Base-by-base conservation (phyloP, 31 red algal species). In the Asparagopsis taxiformis region DNA sequence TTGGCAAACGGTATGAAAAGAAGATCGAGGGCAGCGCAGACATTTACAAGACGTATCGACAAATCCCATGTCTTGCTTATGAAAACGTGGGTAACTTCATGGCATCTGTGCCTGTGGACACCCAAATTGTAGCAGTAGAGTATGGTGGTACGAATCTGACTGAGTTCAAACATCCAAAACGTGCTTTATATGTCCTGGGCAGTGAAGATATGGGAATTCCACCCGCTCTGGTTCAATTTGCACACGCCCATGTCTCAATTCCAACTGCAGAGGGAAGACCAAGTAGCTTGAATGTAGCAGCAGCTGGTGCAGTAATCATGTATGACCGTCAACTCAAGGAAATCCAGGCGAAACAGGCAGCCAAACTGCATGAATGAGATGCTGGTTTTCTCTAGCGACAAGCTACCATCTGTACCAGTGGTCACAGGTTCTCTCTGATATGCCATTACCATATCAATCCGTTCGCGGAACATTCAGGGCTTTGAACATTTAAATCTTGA, bases 101-200 rank as follows among this genome's bases (percentile, higher is more conserved):
- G 48, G 26, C 31, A 3, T 55, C 63, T 9, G 43, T 31, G 6
- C 55, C 87, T 16, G 26, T 80, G 24, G 79, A 79, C 36, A 75
- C 87, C 5, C 36, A 78, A 50, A 50, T 78, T 32, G 72, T 91
- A 1, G 87, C 77, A 19, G 59, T 91, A 16, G 87, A 91, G 57
- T 68, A 81, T 37, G 87, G 87, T 2, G 87, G 87, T 0, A 32
- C 26, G 13, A 49, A 72, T 19, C 51, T 91, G 10, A 31, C 15
- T 6, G 11, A 46, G 3, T 91, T 91, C 57, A 6, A 49, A 17
- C 87, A 91, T 34, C 87, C 87, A 0, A 79, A 75, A 56, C 51
- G 87, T 2, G 87, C 77, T 25, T 21, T 91, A 0, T 91, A 91
- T 38, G 72, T 91, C 49, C 69, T 91, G 23, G 87, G 87, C 3